Evolutionary conservation across 805 yeast genomes (phyloP).

Genomic region (Candida hungchunana): DNA sequence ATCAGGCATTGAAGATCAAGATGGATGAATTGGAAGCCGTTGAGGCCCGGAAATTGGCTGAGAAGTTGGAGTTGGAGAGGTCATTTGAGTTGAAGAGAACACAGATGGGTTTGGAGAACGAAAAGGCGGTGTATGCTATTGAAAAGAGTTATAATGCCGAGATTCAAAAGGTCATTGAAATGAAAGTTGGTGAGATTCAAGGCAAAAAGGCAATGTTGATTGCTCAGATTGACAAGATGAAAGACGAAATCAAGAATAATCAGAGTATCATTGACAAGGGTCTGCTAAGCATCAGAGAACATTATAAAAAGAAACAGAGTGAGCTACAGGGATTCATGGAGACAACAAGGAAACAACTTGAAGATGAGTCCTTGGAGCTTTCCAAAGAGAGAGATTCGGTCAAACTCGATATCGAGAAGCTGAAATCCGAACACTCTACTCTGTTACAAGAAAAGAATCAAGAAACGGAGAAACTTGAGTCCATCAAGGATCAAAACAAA

Average conservation of each 20-base stretch:
- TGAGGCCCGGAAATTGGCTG: conserved; percentile 24
- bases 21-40: conserved; percentile 30
- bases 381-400: conserved; percentile 7
- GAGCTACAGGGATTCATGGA: conserved; percentile 26
- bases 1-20: conserved; percentile 26
- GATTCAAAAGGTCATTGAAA: conserved; percentile 36
- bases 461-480: not conserved
- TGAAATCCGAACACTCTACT: not conserved
- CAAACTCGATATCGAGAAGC: conserved; percentile 10
- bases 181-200: conserved; percentile 31
- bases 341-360: conserved; percentile 12
- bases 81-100: conserved; percentile 31
- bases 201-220: conserved; percentile 26
- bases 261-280: conserved; percentile 16
- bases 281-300: conserved; percentile 20
- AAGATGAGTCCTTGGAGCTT: conserved; percentile 3
- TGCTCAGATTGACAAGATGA: conserved; percentile 30
- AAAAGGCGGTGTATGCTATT: conserved; percentile 33
- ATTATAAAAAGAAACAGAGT: conserved; percentile 21
- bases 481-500: conserved; percentile 5
- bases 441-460: not conserved
- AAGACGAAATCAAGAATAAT: conserved; percentile 23
- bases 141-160: conserved; percentile 31
- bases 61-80: conserved; percentile 18
- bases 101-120: conserved; percentile 32